A percentile compares a stretch with the other conserved stretches of the same genome.
Conservation (phyloP, 257 asterid species). For the Datura wrightii region DNA sequence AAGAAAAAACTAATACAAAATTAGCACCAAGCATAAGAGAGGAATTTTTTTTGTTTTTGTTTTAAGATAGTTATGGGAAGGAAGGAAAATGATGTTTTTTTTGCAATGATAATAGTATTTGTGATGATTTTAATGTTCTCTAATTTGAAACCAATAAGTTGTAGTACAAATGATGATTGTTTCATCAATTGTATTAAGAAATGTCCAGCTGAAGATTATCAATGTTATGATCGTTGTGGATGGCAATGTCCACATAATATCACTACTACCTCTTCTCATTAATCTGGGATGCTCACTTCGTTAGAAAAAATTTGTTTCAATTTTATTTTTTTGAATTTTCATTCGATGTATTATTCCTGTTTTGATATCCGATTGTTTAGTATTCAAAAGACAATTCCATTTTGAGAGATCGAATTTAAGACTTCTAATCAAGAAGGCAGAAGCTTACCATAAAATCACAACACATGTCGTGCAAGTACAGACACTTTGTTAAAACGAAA, state of each 20-base stretch:
- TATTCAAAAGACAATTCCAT: too few species aligned
- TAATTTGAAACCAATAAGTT: neutral
- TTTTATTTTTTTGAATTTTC: neutral
- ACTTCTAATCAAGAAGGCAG: too few species aligned
- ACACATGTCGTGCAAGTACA: too few species aligned
- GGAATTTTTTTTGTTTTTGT: neutral
- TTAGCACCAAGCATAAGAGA: neutral
- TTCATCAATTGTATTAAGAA: neutral
- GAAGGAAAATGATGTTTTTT: constrained; percentile 10
- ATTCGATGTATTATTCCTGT: accelerated
- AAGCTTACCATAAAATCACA: too few species aligned
- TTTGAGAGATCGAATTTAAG: too few species aligned
- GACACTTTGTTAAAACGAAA: too few species aligned
- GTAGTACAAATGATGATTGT: neutral
- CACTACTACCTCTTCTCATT: neutral
- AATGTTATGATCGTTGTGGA: constrained; percentile 29
- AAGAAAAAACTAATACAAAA: neutral
- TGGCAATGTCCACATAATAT: constrained; percentile 1
- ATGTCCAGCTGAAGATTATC: constrained; percentile 23
- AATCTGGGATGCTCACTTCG: neutral
- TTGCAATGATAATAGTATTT: neutral
- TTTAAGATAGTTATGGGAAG: neutral
- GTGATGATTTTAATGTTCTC: constrained; percentile 12
- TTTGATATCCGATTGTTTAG: neutral
- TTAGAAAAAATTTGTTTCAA: neutral